Percentiles rank a stretch among this genome's conserved stretches.
These are phyloP conservation scores for Yamadazyma oceani DNA, from an alignment of 1,139 yeast species.

Conservation along the genomic window DNA sequence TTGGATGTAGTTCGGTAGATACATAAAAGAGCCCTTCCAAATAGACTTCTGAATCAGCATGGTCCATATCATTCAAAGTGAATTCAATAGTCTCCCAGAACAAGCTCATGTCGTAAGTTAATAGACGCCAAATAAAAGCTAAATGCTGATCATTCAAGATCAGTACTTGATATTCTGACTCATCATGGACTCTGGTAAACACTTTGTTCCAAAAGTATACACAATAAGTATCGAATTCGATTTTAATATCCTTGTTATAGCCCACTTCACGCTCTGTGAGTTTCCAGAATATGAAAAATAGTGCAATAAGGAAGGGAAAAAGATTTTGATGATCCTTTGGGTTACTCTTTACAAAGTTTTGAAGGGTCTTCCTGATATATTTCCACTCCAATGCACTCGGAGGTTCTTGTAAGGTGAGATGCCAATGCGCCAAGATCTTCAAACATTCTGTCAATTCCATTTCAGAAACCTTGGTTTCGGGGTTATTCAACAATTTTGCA, in stretches of 20 bases:
- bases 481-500: constrained; percentile 14
- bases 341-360: constrained; percentile 10
- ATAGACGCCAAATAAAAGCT: constrained; percentile 8
- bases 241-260: neutral
- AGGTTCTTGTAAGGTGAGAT: constrained; percentile 29
- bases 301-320: constrained; percentile 22
- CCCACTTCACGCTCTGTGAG: constrained; percentile 9
- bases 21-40: constrained; percentile 15
- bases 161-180: constrained; percentile 6
- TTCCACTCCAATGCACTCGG: constrained; percentile 22
- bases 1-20: constrained; percentile 8
- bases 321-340: constrained; percentile 7
- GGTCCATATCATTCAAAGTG: neutral
- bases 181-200: constrained; percentile 8
- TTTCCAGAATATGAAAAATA: constrained; percentile 19
- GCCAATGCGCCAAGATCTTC: constrained; percentile 32
- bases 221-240: constrained; percentile 8
- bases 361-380: constrained; percentile 12
- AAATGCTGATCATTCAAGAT: constrained; percentile 7
- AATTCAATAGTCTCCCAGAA: constrained; percentile 10
- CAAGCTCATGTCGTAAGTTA: constrained; percentile 7
- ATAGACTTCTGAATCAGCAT: neutral
- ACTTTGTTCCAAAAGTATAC: constrained; percentile 12
- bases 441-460: constrained; percentile 22
- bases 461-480: neutral